Conservation (phyloP, 768 basidiomycete species). For the Pleurotus salmoneostramineus region DNA sequence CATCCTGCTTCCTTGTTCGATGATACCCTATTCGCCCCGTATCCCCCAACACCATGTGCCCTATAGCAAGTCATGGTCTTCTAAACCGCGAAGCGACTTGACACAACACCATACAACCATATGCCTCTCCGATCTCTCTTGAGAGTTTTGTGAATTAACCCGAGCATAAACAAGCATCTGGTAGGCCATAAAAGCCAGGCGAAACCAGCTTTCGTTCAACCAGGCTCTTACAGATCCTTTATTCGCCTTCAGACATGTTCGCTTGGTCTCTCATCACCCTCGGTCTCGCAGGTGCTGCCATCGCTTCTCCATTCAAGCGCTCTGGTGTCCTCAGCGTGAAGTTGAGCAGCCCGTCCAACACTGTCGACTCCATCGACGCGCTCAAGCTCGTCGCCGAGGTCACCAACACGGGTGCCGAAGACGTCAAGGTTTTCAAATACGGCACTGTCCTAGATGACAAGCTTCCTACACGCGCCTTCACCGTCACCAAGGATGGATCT, state of each 20-base stretch:
- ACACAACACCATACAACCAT: too few species aligned
- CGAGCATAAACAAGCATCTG: too few species aligned
- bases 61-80: too few species aligned
- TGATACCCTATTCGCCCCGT: too few species aligned
- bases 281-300: slow-evolving; percentile 19
- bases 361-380: slow-evolving; percentile 31
- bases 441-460: slow-evolving; percentile 50
- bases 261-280: slow-evolving; percentile 22
- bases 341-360: slow-evolving; percentile 21
- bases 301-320: slow-evolving; percentile 29
- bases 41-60: too few species aligned
- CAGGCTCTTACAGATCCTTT: background rate
- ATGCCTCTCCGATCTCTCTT: too few species aligned
- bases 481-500: slow-evolving; percentile 33
- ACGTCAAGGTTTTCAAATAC: slow-evolving; percentile 34
- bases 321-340: slow-evolving; percentile 27
- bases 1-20: too few species aligned
- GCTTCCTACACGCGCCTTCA: slow-evolving; percentile 25
- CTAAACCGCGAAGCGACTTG: too few species aligned
- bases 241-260: slow-evolving; percentile 17
- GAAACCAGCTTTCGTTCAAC: too few species aligned
- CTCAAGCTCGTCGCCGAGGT: slow-evolving; percentile 37
- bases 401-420: slow-evolving; percentile 34
- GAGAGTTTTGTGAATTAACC: too few species aligned
- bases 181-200: background rate